Conservation (phyloP, 192 early-diverging fungal genomes). For the Umbelopsis isabellina region DNA sequence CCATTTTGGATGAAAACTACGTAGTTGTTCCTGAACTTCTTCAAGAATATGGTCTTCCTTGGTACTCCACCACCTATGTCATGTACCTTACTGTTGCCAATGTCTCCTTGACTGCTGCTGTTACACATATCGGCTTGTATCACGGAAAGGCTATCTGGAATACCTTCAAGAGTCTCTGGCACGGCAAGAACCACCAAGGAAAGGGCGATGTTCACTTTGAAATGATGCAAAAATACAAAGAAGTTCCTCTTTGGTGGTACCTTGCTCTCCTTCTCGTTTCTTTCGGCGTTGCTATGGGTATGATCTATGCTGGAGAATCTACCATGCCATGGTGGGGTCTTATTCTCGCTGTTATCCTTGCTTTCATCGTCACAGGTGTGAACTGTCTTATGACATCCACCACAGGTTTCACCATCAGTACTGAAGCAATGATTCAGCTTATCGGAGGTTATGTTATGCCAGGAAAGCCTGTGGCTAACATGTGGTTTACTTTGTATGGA, state of each 20-base stretch:
- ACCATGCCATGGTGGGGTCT: slow-evolving; percentile 17
- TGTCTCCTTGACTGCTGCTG: slow-evolving; percentile 57
- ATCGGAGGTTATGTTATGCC: slow-evolving; percentile 46
- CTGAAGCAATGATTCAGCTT: slow-evolving; percentile 30
- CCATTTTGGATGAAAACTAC: slow-evolving; percentile 47
- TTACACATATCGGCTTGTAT: slow-evolving; percentile 60
- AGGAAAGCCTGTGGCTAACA: slow-evolving; percentile 48
- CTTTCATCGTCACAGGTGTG: not conserved
- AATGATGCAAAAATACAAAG: slow-evolving; percentile 64
- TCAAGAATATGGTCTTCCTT: slow-evolving; percentile 47
- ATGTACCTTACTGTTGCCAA: slow-evolving; percentile 59
- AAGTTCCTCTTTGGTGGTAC: slow-evolving; percentile 78
- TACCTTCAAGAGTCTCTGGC: slow-evolving; percentile 33
- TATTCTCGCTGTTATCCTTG: not conserved
- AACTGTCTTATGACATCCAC: not conserved
- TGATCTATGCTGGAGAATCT: slow-evolving; percentile 11
- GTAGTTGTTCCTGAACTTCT: not conserved
- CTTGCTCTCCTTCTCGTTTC: slow-evolving; percentile 48
- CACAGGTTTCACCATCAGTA: not conserved
- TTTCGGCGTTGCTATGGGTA: slow-evolving; percentile 42
- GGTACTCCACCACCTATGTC: slow-evolving; percentile 57
- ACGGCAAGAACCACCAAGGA: slow-evolving; percentile 38
- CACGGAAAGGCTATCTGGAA: slow-evolving; percentile 64
- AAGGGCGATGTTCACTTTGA: slow-evolving; percentile 58
- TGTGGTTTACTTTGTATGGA: slow-evolving; percentile 58